Evolutionary conservation across 148 eudicot species (phyloP), one percentile per base, ranked within the genome.

Genomic region (Spergularia marina): DNA sequence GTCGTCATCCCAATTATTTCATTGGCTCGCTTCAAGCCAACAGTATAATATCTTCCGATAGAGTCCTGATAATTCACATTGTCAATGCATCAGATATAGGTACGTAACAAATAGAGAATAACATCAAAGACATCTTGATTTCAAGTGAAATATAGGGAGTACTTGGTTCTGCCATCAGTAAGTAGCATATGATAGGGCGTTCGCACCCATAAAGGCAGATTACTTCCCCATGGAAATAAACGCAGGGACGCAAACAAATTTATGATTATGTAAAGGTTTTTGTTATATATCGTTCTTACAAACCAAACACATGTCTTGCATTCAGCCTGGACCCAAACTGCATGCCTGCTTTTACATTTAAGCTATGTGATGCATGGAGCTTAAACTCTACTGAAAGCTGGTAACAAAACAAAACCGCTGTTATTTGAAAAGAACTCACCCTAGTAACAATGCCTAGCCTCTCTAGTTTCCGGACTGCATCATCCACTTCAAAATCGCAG

Each of bases 401-500:
- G 52, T 74, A 18, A 72, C 18, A 21, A 63, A 52, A 23, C 10
- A 52, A 23, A 40, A 5, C 7, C 1, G 53, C 2, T 34, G 55
- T 53, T 17, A 73, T 39, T 49, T 21, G 2, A 12, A 44, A 68
- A 49, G 23, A 70, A 30, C 97, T 83, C 68, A 95, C 99, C 91
- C 91, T 87, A 49, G 91, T 61, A 81, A 95, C 92, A 69, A 95
- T 91, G 68, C 97, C 99, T 74, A 95, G 82, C 83, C 87, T 92
- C 82, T 95, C 97, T 56, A 95, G 78, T 77, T 95, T 95, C 52
- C 75, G 80, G 61, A 95, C 83, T 4, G 99, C 99, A 85, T 95
- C 99, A 81, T 92, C 98, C 76, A 95, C 97, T 68, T 95, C 98
- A 76, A 92, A 95, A 74, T 95, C 86, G 74, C 99, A 95, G 72